phyloP scores from a whole-genome alignment of 176 grass and related monocot species.

The Aegilops speltoides region DNA sequence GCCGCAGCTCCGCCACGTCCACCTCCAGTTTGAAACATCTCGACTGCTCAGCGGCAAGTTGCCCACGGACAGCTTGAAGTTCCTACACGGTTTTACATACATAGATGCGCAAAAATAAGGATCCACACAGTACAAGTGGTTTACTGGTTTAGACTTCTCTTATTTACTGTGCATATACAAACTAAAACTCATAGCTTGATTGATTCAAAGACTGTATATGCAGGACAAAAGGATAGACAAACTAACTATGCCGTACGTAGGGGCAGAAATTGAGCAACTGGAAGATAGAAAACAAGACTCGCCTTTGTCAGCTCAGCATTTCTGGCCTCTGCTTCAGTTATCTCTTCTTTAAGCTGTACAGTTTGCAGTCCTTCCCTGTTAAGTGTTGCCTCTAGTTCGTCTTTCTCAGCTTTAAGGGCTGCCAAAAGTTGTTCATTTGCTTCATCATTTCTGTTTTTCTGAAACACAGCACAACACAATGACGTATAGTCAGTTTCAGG shows the following conservation, averaged over 20 bases:
- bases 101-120: background rate
- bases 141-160: background rate
- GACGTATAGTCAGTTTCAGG: background rate
- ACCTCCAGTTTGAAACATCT: constrained; percentile 99
- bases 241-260: background rate
- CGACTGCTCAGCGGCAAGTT: constrained; percentile 96
- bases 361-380: constrained; percentile 70
- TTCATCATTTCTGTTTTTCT: constrained; percentile 76
- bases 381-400: constrained; percentile 78
- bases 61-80: constrained; percentile 89
- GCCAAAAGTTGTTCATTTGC: constrained; percentile 56
- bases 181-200: background rate
- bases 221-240: background rate
- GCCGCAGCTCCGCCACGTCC: constrained; percentile 90
- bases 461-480: constrained; percentile 22
- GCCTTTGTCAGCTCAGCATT: constrained; percentile 85
- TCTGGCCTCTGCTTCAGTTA: constrained; percentile 77
- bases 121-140: background rate
- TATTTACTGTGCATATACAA: background rate
- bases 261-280: background rate
- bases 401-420: constrained; percentile 79
- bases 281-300: constrained; percentile 26
- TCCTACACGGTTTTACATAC: constrained; percentile 61
- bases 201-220: constrained; percentile 2
- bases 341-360: constrained; percentile 84